phyloP scores from a whole-genome alignment of 257 asterid genomes.

The Nicotiana paniculata region DNA sequence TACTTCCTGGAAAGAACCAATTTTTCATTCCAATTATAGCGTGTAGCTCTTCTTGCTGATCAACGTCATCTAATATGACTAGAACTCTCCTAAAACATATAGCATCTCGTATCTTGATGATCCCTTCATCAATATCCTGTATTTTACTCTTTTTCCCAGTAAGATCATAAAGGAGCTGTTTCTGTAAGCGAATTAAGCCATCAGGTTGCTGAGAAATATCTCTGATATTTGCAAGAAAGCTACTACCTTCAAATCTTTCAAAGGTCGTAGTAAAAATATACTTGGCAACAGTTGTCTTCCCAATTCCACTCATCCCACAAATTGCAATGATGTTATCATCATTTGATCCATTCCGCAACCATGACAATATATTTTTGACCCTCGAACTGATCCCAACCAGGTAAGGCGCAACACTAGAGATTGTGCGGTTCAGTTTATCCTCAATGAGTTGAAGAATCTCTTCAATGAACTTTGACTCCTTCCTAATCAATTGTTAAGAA shows the following conservation, averaged over 20 bases:
- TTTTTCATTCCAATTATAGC: not conserved
- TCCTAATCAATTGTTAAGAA: not conserved
- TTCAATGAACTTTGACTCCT: not conserved
- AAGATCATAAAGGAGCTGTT: constrained; percentile 5
- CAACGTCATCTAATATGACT: not conserved
- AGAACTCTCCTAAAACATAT: not conserved
- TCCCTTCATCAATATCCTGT: not conserved
- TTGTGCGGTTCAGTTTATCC: not conserved
- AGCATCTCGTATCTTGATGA: not conserved
- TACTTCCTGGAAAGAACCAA: constrained; percentile 4
- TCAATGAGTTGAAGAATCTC: not conserved
- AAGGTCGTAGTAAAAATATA: not conserved
- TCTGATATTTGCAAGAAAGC: not conserved
- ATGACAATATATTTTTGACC: not conserved
- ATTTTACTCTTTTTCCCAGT: constrained; percentile 1
- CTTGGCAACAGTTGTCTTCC: constrained; percentile 7
- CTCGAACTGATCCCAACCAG: not conserved
- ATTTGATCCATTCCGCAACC: not conserved
- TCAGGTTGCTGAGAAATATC: constrained; percentile 3
- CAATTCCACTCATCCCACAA: constrained; percentile 4
- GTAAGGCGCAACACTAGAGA: constrained; percentile 1
- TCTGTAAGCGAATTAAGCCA: constrained; percentile 4
- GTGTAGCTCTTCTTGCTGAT: not conserved
- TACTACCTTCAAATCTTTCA: not conserved
- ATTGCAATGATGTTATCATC: not conserved